Base-by-base conservation (phyloP, 129 eudicot species). In the Arctium lappa region DNA sequence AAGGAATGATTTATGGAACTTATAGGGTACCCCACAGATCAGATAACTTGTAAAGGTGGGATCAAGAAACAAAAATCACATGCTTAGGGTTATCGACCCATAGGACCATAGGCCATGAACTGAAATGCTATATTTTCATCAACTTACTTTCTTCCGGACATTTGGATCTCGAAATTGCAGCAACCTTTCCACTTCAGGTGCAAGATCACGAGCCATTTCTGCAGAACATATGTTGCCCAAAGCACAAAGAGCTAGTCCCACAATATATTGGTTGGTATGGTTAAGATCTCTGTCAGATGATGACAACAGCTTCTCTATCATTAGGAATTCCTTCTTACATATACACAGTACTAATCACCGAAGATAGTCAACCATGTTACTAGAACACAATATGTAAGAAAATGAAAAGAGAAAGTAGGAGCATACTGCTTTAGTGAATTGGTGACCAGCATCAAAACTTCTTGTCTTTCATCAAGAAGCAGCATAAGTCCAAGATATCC, bases 131-230 rank as follows among this genome's bases (percentile, higher is more conserved):
- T 56, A 72, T 71, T 60, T 72, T 73, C 46, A 44, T 77, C 6
- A 60, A 60, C 94, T 93, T 89, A 95, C 98, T 87, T 95, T 95
- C 92, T 95, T 95, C 84, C 99, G 90, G 80, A 95, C 87, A 85
- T 95, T 93, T 83, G 99, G 99, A 91, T 95, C 99, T 82, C 99
- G 89, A 83, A 95, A 95, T 74, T 93, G 97, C 73, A 95, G 92
- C 84, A 95, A 86, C 82, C 94, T 84, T 88, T 95, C 99, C 18
- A 95, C 99, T 90, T 95, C 99, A 75, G 98, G 97, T 5, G 97
- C 98, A 78, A 95, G 99, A 87, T 95, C 99, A 85, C 99, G 98
- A 76, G 99, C 99, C 99, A 95, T 93, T 86, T 93, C 99, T 65
- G 99, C 99, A 72, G 99, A 95, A 77, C 92, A 90, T 50, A 95